Evolutionary conservation across 768 basidiomycete species (phyloP), one percentile per base, ranked within the genome.

Genomic region (Termitomyces sp.): DNA sequence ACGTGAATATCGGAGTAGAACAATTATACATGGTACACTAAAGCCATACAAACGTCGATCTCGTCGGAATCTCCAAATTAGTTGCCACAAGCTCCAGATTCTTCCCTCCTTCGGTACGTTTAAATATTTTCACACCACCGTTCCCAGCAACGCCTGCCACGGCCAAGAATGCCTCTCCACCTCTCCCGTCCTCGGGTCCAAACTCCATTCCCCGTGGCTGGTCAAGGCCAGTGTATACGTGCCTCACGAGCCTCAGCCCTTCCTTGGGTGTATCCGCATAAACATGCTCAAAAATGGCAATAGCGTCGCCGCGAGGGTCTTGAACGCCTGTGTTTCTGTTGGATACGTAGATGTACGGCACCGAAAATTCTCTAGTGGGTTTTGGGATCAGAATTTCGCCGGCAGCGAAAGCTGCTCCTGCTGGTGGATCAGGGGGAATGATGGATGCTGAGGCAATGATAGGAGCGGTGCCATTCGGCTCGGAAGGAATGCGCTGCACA

Each of bases 171-270:
- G 73, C 78, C 47, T 82, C 82, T 29, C 77, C 79, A 29, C 75
- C 79, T 5, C 77, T 75, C n/a, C 70, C 71, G 55, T 72, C 66
- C 55, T 69, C 61, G 2, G 78, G 75, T 5, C 82, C 81, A 53
- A 87, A 73, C 69, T 79, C 76, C 84, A 89, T 87, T 4, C 85
- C 87, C 31, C 86, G 73, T 34, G 88, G 77, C 65, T 87, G 82
- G 61, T 83, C 73, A 51, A 87, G 68, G 11, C 85, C 84, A 0
- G 85, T 87, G 71, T 77, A 86, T 19, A 86, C 79, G 56, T 86
- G 82, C 4, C 61, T 63, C 8, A 81, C 67, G 5, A 78, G 63
- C 29, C 62, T 64, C 49, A 74, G 69, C 34, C 64, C 62, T 50
- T 69, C 73, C 23, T 55, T 31, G 7, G 25, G 35, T 12, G 65